phyloP scores from a whole-genome alignment of 768 basidiomycete genomes.

The Rhizopogon rudus region DNA sequence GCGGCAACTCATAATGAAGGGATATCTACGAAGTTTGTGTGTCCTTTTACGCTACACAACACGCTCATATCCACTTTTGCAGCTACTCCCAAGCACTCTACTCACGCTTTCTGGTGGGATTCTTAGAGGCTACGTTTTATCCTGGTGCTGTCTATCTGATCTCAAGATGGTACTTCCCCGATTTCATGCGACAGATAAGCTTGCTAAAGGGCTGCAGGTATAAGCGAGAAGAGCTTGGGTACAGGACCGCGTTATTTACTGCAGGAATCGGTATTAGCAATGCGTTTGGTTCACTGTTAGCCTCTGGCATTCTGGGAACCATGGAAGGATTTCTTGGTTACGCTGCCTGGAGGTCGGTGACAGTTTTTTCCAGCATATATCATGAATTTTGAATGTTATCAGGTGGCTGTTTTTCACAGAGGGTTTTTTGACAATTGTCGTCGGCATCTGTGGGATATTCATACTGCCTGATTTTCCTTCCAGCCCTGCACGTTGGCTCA shows the following conservation, averaged over 20 bases:
- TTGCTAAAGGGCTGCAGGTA: conserved; percentile 38
- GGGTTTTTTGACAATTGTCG: conserved; percentile 47
- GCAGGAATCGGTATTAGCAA: conserved; percentile 71
- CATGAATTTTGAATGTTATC: not conserved
- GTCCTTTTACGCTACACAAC: not conserved
- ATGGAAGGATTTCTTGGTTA: conserved; percentile 67
- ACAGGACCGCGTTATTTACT: conserved; percentile 60
- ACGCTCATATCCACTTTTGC: conserved; percentile 1
- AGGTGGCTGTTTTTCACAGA: conserved; percentile 71
- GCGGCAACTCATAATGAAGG: conserved; percentile 15
- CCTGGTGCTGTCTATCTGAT: conserved; percentile 61
- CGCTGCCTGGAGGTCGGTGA: conserved; percentile 60
- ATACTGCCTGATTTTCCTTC: conserved; percentile 69
- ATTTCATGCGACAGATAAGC: not conserved
- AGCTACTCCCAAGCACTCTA: conserved; percentile 55
- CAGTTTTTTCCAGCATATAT: not conserved
- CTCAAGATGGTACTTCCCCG: conserved; percentile 48
- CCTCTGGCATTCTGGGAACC: conserved; percentile 59
- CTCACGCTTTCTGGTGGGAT: conserved; percentile 70
- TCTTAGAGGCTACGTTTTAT: conserved; percentile 57
- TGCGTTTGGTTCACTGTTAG: conserved; percentile 73
- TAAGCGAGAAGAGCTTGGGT: conserved; percentile 60
- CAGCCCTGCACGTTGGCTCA: conserved; percentile 50
- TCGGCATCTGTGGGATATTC: conserved; percentile 47
- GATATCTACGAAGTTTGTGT: conserved; percentile 26